Evolutionary conservation across 179 eudicot genomes (phyloP).

Genomic region (Camellia oleifera): DNA sequence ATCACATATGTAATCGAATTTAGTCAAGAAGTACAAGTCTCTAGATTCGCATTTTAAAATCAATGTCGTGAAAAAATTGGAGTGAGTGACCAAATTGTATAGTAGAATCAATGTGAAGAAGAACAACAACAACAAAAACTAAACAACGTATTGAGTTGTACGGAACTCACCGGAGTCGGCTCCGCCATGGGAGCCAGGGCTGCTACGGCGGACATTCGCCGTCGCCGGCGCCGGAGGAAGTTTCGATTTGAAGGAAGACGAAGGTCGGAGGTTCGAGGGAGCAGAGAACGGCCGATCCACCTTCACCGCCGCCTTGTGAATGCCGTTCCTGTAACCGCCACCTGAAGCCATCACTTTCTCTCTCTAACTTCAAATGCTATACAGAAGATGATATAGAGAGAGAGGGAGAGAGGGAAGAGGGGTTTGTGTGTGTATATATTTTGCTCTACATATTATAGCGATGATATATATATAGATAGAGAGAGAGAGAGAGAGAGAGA

Average conservation of each 20-base stretch:
- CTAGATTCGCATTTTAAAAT: neutral
- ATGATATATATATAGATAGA: neutral
- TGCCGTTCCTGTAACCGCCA: conserved; percentile 38
- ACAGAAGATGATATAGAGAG: neutral
- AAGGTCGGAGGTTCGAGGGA: conserved; percentile 39
- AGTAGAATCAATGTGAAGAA: neutral
- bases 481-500: neutral
- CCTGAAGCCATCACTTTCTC: conserved; percentile 35
- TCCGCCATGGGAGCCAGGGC: conserved; percentile 36
- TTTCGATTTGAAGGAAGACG: conserved; percentile 61
- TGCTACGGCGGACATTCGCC: conserved; percentile 50
- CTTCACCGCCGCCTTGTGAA: conserved; percentile 27
- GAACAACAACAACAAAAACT: neutral
- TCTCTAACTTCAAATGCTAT: conserved; percentile 6
- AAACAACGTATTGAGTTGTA: neutral
- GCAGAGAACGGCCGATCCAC: conserved; percentile 21
- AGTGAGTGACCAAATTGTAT: neutral
- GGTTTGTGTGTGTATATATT: no score
- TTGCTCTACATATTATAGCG: no score
- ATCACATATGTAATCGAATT: neutral
- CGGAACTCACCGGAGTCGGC: conserved; percentile 40
- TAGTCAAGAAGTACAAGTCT: neutral
- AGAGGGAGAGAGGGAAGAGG: no score
- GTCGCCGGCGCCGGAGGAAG: conserved; percentile 20
- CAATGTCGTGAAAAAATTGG: neutral